phyloP scores from a whole-genome alignment of 345 rosid genomes.

The Pseudoturritis turrita region DNA sequence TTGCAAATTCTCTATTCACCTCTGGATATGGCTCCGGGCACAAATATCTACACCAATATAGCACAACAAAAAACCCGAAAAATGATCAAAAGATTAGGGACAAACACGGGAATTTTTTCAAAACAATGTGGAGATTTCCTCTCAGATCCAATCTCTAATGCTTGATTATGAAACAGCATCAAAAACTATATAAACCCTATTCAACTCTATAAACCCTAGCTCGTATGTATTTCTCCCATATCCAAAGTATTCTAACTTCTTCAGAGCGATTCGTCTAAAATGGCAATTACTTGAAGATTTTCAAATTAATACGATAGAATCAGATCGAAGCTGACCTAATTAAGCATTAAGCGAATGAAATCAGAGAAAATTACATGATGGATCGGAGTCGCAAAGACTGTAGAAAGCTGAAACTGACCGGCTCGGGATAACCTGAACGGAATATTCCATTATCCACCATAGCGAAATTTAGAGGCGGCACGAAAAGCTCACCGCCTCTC shows the following conservation, averaged over 20 bases:
- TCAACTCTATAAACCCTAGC: neutral
- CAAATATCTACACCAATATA: slow-evolving; percentile 44
- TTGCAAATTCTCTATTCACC: slow-evolving; percentile 47
- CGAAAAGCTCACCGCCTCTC: slow-evolving; percentile 39
- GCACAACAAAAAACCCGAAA: neutral
- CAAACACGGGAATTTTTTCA: neutral
- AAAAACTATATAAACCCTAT: neutral
- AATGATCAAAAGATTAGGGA: neutral
- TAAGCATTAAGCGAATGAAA: neutral
- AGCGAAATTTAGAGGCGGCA: slow-evolving; percentile 76
- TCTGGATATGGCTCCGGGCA: slow-evolving; percentile 72
- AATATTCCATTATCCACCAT: slow-evolving; percentile 66
- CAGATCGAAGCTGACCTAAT: neutral
- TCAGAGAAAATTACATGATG: slow-evolving; percentile 42
- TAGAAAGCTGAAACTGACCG: slow-evolving; percentile 63
- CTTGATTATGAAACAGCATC: neutral
- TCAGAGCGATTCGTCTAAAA: neutral
- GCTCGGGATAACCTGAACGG: slow-evolving; percentile 72
- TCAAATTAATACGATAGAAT: neutral
- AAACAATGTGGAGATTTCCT: neutral
- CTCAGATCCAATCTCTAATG: neutral
- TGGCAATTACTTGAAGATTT: no score
- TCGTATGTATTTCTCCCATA: neutral
- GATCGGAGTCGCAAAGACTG: slow-evolving; percentile 61
- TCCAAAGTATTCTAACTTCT: neutral